Base-by-base conservation (phyloP, 148 eudicot genomes). In the Heliosperma pusillum region DNA sequence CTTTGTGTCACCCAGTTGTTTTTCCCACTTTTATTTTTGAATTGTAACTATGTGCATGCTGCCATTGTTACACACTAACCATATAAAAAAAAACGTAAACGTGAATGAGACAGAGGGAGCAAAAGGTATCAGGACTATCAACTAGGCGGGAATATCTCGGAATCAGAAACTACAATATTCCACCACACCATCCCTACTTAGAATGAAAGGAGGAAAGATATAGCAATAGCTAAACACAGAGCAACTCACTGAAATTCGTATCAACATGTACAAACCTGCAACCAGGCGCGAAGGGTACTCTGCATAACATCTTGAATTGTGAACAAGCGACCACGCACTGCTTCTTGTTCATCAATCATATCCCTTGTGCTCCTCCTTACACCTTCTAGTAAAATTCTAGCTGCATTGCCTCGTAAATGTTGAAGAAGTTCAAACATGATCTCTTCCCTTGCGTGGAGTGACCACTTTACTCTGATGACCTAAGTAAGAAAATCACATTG, bases 271-370 rank as follows among this genome's bases (percentile, higher is more conserved):
- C 86, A 36, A 71, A 93, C 98, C 98, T 93, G 98, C 78, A 93
- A 79, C 98, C 98, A 93, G 70, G 98, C 92, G 33, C 98, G 94
- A 33, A 91, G 74, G 30, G 82, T 93, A 76, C 98, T 88, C 80
- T 91, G 95, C 97, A 93, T 93, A 72, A 93, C 98, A 83, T 93
- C 98, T 87, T 93, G 98, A 78, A 93, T 85, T 72, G 97, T 93
- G 79, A 93, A 93, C 66, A 93, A 76, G 80, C 98, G 98, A 79
- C 87, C 98, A 77, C 98, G 90, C 77, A 89, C 98, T 64, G 97
- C 98, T 85, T 93, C 98, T 85, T 93, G 98, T 86, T 93, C 98
- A 53, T 84, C 89, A 76, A 93, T 81, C 98, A 93, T 93, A 68
- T 88, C 89, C 76, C 98, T 81, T 9, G 97, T 88, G 82, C 89